phyloP scores from a whole-genome alignment of 306 rosid species.

The Corylus heterophylla region DNA sequence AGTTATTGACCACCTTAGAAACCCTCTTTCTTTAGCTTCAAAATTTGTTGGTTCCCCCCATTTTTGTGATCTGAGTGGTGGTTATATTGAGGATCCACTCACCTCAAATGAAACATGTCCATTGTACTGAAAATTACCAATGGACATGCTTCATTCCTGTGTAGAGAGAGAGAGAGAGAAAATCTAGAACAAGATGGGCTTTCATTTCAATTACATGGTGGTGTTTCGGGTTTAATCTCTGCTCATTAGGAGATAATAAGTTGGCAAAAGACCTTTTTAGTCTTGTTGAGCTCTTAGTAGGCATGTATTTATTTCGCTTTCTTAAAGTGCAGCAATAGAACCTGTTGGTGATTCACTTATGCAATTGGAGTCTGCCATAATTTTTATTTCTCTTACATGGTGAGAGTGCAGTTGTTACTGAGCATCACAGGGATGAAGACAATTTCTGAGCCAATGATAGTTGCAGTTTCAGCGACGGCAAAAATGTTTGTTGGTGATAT shows the following conservation, averaged over 20 bases:
- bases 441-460: not conserved
- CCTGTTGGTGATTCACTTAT: not conserved
- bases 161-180: not conserved
- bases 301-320: not conserved
- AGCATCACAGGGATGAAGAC: constrained; percentile 1
- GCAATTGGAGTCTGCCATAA: constrained; percentile 1
- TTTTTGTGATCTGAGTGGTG: not conserved
- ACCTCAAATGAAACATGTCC: not conserved
- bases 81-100: not conserved
- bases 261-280: not conserved
- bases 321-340: not conserved
- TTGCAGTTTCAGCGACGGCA: constrained; percentile 3
- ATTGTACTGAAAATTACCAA: not conserved
- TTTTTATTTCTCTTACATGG: not conserved
- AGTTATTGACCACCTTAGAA: not conserved
- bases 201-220: not conserved
- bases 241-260: not conserved
- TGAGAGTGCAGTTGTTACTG: not conserved
- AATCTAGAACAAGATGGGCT: not conserved
- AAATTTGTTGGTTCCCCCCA: not conserved
- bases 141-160: not conserved
- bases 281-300: not conserved
- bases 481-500: constrained; percentile 8
- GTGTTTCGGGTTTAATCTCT: not conserved
- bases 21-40: not conserved